phyloP scores from a whole-genome alignment of 192 early-diverging fungal species.

The Mortierella alpina region DNA sequence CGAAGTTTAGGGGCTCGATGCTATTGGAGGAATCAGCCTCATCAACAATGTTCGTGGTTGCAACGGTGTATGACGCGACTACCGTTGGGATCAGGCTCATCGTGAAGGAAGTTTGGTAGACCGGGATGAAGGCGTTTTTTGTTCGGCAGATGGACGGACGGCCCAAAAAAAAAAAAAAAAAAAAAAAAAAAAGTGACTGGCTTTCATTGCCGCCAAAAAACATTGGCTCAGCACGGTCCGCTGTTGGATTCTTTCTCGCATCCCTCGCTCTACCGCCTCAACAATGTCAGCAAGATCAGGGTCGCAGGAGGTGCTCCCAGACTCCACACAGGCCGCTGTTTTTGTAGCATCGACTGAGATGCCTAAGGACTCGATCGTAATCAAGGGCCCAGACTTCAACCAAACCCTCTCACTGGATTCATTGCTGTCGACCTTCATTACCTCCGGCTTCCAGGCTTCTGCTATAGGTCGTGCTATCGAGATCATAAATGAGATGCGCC shows the following conservation, averaged over 20 bases:
- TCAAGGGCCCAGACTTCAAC: constrained; percentile 95
- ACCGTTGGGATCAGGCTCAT: constrained; percentile 15
- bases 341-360: constrained; percentile 77
- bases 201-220: no score
- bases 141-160: no score
- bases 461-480: constrained; percentile 88
- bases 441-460: constrained; percentile 96
- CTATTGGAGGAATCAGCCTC: background rate
- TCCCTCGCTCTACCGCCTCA: background rate
- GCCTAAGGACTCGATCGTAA: constrained; percentile 70
- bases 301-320: constrained; percentile 22
- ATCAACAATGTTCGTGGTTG: background rate
- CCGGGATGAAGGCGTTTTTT: background rate
- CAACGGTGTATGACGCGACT: constrained; percentile 19
- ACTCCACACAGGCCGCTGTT: constrained; percentile 61
- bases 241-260: background rate
- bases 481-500: constrained; percentile 91
- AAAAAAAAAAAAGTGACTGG: no score
- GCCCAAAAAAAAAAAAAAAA: no score
- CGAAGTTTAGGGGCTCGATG: constrained; percentile 13
- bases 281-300: constrained; percentile 26
- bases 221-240: no score
- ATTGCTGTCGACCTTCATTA: constrained; percentile 76
- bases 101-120: background rate
- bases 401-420: constrained; percentile 79